A percentile compares a stretch with the other conserved stretches of the same genome.
Conservation (phyloP, 768 basidiomycete species). For the Boletus rex-veris region DNA sequence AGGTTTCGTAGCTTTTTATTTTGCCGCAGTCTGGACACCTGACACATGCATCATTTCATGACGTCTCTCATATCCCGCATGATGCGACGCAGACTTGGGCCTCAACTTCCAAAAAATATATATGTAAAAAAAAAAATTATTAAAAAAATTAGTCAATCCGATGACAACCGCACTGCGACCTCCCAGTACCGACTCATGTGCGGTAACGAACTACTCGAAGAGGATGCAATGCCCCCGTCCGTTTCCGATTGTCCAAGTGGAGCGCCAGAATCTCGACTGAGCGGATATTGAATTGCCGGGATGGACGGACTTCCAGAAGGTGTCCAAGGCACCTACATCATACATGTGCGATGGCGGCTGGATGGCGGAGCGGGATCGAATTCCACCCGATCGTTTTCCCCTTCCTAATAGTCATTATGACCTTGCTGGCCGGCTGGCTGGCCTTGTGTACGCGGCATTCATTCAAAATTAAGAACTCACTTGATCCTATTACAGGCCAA, state of each 20-base stretch:
- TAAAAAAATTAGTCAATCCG: background rate
- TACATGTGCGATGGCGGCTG: conserved; percentile 14
- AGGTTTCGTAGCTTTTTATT: conserved; percentile 1
- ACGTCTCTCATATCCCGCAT: background rate
- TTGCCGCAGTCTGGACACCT: conserved; percentile 9
- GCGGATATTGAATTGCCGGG: conserved; percentile 32
- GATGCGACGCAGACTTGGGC: conserved; percentile 4
- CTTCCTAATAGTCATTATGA: background rate
- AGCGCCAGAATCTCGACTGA: conserved; percentile 31
- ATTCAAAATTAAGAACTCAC: conserved; percentile 1
- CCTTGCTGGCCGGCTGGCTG: conserved; percentile 3
- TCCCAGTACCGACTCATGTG: conserved; percentile 4
- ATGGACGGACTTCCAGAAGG: conserved; percentile 27
- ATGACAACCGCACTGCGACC: conserved; percentile 7
- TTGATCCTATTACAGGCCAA: conserved; percentile 11
- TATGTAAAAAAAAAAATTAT: no score
- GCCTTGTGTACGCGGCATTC: conserved; percentile 22
- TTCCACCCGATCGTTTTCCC: conserved; percentile 14
- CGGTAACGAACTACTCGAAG: conserved; percentile 15
- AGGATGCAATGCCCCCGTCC: conserved; percentile 11
- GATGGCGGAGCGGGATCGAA: conserved; percentile 16
- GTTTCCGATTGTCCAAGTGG: conserved; percentile 13
- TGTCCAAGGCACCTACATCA: conserved; percentile 9
- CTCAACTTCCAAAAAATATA: background rate
- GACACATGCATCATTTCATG: conserved; percentile 19